These are phyloP conservation scores for Adiantum capillusveneris DNA, from an alignment of 75 land plant genomes.

Conservation along the genomic window DNA sequence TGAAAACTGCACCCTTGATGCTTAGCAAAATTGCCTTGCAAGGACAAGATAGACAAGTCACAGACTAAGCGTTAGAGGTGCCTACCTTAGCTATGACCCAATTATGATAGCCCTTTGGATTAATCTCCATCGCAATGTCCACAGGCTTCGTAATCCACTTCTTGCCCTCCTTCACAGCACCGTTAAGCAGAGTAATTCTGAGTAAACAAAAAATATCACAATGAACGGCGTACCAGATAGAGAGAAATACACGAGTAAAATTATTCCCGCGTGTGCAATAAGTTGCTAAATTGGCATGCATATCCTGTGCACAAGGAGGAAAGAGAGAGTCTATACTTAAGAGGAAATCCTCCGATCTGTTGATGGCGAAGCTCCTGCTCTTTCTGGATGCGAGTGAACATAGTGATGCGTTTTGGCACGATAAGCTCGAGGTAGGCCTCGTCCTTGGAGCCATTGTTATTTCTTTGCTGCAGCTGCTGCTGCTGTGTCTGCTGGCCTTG, in stretches of 20 bases:
- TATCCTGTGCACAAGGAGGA: no score
- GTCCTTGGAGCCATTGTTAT: constrained; percentile 10
- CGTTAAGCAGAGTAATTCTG: constrained; percentile 86
- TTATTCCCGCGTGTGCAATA: background rate
- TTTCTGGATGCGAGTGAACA: constrained; percentile 49
- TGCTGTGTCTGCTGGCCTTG: background rate
- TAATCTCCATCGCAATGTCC: constrained; percentile 71
- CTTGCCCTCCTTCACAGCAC: constrained; percentile 79
- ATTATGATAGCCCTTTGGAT: constrained; percentile 59
- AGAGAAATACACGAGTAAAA: background rate
- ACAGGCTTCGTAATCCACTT: constrained; percentile 78
- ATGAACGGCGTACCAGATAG: no score
- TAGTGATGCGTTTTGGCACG: constrained; percentile 49
- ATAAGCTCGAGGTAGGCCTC: constrained; percentile 42
- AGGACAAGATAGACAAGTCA: no score
- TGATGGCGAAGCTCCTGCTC: constrained; percentile 20
- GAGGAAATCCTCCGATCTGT: constrained; percentile 45
- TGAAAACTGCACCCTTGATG: no score
- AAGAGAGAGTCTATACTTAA: no score
- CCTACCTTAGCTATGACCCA: constrained; percentile 70
- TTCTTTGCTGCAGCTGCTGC: no score
- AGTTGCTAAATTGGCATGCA: background rate
- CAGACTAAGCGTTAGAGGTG: no score
- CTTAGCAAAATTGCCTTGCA: no score
- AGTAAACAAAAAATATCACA: no score